phyloP scores from a whole-genome alignment of 352 stramenopile species.

The Pythium oligandrum region DNA sequence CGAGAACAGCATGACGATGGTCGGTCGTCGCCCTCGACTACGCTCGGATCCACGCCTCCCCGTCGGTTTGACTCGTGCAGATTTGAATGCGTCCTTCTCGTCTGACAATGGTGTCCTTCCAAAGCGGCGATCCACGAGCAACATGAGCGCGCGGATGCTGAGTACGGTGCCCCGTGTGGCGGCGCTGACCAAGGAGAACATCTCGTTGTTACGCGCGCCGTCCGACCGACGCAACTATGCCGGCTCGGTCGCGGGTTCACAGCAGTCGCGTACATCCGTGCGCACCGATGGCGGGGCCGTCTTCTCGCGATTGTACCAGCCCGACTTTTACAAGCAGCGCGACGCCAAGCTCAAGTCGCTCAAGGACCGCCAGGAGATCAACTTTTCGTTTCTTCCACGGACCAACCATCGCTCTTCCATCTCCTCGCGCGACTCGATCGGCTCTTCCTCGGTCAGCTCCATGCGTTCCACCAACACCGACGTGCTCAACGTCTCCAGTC shows the following conservation, averaged over 20 bases:
- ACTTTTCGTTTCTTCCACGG: constrained; percentile 55
- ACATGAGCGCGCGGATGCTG: too few species aligned
- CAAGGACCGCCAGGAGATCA: constrained; percentile 63
- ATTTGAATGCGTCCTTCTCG: constrained; percentile 22
- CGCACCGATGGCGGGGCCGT: constrained; percentile 75
- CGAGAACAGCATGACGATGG: background rate
- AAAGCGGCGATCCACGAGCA: too few species aligned
- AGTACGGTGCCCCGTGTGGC: constrained; percentile 33
- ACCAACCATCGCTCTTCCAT: constrained; percentile 46
- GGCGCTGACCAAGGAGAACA: constrained; percentile 74
- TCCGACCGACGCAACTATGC: constrained; percentile 25
- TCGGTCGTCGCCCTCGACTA: too few species aligned
- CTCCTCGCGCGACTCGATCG: constrained; percentile 62
- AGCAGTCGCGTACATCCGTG: constrained; percentile 66
- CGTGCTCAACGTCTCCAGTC: constrained; percentile 66
- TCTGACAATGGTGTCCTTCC: constrained; percentile 31
- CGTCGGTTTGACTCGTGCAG: background rate
- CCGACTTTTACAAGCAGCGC: constrained; percentile 79
- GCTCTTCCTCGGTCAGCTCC: constrained; percentile 50
- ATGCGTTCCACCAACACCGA: constrained; percentile 77
- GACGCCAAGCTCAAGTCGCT: constrained; percentile 63
- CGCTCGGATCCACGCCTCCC: too few species aligned
- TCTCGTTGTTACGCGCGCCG: constrained; percentile 61
- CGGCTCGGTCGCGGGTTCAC: constrained; percentile 64
- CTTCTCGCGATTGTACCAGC: constrained; percentile 79